These are phyloP conservation scores for Candida khao-thaluensis DNA, from an alignment of 805 yeast genomes.

Conservation along the genomic window DNA sequence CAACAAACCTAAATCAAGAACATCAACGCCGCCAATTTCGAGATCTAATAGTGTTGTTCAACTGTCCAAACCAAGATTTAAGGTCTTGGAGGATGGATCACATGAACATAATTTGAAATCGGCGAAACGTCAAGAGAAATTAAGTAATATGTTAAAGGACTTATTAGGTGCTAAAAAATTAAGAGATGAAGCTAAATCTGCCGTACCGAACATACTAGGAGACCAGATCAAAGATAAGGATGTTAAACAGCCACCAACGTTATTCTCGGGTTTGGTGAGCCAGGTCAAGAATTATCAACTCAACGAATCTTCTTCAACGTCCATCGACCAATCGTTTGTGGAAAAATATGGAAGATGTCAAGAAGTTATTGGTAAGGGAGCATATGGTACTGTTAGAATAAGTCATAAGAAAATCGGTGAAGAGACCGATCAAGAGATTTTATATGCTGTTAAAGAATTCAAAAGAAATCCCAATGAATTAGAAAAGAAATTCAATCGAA, in stretches of 20 bases:
- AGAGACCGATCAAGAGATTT: constrained; percentile 30
- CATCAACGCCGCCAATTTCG: constrained; percentile 18
- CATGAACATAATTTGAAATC: constrained; percentile 81
- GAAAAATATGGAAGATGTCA: constrained; percentile 94
- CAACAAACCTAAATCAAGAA: constrained; percentile 5
- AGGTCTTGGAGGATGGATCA: constrained; percentile 60
- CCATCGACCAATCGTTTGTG: constrained; percentile 53
- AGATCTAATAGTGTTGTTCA: constrained; percentile 11
- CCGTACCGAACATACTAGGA: constrained; percentile 60
- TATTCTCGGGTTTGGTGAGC: constrained; percentile 62
- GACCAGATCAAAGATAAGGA: constrained; percentile 7
- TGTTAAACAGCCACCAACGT: constrained; percentile 57
- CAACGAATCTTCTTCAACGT: constrained; percentile 15
- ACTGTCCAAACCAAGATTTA: constrained; percentile 47
- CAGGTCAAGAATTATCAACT: constrained; percentile 43
- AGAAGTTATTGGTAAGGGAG: constrained; percentile 90
- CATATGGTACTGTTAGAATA: constrained; percentile 90
- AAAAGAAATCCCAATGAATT: constrained; percentile 59
- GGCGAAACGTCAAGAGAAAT: constrained; percentile 75
- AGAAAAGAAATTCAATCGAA: constrained; percentile 63
- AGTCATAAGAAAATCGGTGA: constrained; percentile 61
- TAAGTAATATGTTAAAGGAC: constrained; percentile 72
- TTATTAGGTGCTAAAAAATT: constrained; percentile 71
- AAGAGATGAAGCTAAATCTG: constrained; percentile 68
- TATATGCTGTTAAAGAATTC: constrained; percentile 89